Percentiles rank a stretch among this genome's conserved stretches.
These are phyloP conservation scores for Xylaria sp. DNA, from an alignment of 2,329 filamentous ascomycete genomes.

Conservation along the genomic window DNA sequence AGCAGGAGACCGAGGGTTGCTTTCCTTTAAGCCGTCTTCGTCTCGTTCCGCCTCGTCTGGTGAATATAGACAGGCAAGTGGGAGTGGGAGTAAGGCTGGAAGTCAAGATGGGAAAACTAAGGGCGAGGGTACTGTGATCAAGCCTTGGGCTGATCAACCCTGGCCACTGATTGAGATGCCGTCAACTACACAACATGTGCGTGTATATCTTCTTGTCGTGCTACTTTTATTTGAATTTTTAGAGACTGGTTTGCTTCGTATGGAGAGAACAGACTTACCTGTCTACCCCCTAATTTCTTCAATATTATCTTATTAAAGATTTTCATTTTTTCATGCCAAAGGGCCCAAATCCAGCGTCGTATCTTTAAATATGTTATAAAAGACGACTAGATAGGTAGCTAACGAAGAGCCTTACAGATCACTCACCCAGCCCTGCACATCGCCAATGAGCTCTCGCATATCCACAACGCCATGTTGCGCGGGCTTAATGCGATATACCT, in stretches of 20 bases:
- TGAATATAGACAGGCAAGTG: neutral
- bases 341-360: neutral
- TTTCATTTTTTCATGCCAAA: neutral
- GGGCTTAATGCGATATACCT: constrained; percentile 52
- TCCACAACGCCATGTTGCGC: constrained; percentile 52
- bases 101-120: constrained; percentile 20
- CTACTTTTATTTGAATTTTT: neutral
- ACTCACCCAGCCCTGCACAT: constrained; percentile 45
- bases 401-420: constrained; percentile 35
- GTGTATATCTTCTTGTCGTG: constrained; percentile 7
- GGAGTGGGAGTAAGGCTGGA: neutral
- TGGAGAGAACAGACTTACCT: neutral
- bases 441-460: constrained; percentile 49
- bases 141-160: constrained; percentile 46
- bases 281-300: neutral
- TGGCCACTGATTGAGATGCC: constrained; percentile 47
- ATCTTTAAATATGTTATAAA: neutral
- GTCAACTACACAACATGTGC: constrained; percentile 36
- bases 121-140: constrained; percentile 24
- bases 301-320: neutral
- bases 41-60: constrained; percentile 7
- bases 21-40: constrained; percentile 16
- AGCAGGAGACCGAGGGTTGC: neutral
- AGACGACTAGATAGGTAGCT: constrained; percentile 6
- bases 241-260: neutral